These are phyloP conservation scores for Didymella segeticola DNA, from an alignment of 2,329 filamentous ascomycete genomes.

Conservation along the genomic window DNA sequence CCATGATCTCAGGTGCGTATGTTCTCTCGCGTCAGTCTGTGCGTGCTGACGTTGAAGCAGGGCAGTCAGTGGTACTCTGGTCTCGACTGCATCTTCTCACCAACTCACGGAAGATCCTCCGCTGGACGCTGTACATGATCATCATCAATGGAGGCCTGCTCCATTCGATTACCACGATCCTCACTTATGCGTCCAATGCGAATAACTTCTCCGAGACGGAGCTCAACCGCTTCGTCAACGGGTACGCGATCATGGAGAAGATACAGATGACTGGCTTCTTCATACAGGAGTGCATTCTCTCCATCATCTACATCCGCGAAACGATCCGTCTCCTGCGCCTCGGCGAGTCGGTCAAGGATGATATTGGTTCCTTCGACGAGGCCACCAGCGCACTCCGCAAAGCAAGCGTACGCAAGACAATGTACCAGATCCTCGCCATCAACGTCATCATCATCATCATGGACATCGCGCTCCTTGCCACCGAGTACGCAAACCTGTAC, in stretches of 20 bases:
- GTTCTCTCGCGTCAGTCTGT: neutral
- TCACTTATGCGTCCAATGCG: conserved; percentile 61
- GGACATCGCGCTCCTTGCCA: conserved; percentile 37
- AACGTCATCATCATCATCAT: conserved; percentile 45
- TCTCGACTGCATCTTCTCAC: conserved; percentile 67
- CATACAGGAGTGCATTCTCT: conserved; percentile 50
- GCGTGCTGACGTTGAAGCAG: conserved; percentile 31
- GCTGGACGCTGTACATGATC: conserved; percentile 64
- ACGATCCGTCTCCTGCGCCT: conserved; percentile 56
- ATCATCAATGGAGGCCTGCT: conserved; percentile 60
- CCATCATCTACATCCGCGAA: conserved; percentile 60
- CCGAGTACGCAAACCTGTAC: conserved; percentile 44
- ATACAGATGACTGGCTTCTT: conserved; percentile 55
- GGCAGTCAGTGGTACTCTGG: conserved; percentile 67
- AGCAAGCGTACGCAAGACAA: conserved; percentile 34
- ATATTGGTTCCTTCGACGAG: conserved; percentile 42
- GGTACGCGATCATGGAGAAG: conserved; percentile 54
- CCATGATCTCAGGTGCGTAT: conserved; percentile 60
- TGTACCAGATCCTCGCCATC: conserved; percentile 46
- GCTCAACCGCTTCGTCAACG: conserved; percentile 39
- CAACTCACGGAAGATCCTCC: conserved; percentile 57
- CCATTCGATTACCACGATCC: conserved; percentile 61
- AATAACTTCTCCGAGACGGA: conserved; percentile 32
- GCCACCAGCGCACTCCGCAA: conserved; percentile 30
- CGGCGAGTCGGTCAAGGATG: conserved; percentile 33